Conservation (phyloP, 495 filamentous ascomycete species). For the Penicillium robsamsonii region DNA sequence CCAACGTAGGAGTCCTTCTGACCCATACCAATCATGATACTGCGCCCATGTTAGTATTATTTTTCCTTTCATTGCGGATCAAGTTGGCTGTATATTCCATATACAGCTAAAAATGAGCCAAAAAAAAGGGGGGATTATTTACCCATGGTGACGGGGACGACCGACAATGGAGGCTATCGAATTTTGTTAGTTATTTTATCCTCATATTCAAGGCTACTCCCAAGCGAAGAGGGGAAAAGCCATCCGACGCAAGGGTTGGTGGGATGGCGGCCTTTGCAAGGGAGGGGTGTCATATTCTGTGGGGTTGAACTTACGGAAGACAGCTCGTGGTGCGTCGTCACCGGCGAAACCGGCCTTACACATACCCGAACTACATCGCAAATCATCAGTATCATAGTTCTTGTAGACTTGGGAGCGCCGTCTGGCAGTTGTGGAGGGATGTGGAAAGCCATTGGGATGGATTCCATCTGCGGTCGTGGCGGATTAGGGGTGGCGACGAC, state of each 20-base stretch:
- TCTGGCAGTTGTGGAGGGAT: slow-evolving; percentile 5
- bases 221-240: slow-evolving; percentile 4
- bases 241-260: slow-evolving; percentile 34
- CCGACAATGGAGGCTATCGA: slow-evolving; percentile 92
- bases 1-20: slow-evolving; percentile 99
- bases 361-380: slow-evolving; percentile 87
- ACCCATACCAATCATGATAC: slow-evolving; percentile 99
- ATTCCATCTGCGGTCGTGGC: slow-evolving; percentile 18
- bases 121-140: slow-evolving; percentile 46
- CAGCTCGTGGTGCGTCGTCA: slow-evolving; percentile 99
- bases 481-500: slow-evolving; percentile 21
- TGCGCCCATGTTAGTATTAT: slow-evolving; percentile 41
- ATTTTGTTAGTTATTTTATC: slow-evolving; percentile 7
- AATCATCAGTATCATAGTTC: slow-evolving; percentile 48
- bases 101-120: slow-evolving; percentile 17
- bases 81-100: background rate
- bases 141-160: slow-evolving; percentile 99
- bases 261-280: slow-evolving; percentile 16
- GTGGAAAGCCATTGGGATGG: slow-evolving; percentile 20
- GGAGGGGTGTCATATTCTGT: slow-evolving; percentile 21
- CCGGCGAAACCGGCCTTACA: slow-evolving; percentile 99
- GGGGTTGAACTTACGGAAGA: slow-evolving; percentile 90
- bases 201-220: background rate
- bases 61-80: background rate
- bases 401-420: slow-evolving; percentile 2